A percentile compares a stretch with the other conserved stretches of the same genome.
Conservation (phyloP, 192 early-diverging fungal genomes). For the Podila epigama region DNA sequence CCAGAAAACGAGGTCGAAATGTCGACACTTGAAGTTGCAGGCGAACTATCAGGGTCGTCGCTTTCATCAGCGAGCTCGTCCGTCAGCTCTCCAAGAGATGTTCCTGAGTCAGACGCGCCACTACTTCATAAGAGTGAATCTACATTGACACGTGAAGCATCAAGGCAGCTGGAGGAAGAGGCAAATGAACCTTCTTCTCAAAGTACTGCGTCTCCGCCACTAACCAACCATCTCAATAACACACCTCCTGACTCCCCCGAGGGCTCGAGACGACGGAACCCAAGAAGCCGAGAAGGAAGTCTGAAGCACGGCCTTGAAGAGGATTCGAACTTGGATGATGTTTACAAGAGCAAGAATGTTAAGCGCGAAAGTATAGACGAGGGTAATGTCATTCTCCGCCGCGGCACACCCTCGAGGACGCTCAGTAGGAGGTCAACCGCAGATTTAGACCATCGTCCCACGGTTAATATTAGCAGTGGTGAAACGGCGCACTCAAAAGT, state of each 20-base stretch:
- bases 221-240: not conserved
- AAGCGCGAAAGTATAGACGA: slow-evolving; percentile 11
- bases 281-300: slow-evolving; percentile 1
- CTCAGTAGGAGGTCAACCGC: slow-evolving; percentile 4
- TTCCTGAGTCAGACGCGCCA: not conserved
- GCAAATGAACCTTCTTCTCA: not conserved
- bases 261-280: not conserved
- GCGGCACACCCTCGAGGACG: not conserved
- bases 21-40: not conserved
- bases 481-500: not conserved
- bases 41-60: not conserved
- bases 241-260: too few relatives aligned
- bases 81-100: not conserved
- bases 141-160: too few relatives aligned
- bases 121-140: not conserved
- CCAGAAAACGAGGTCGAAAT: not conserved
- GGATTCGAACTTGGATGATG: slow-evolving; percentile 1
- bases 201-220: not conserved
- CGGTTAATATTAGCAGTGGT: slow-evolving; percentile 8
- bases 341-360: slow-evolving; percentile 15
- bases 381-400: not conserved
- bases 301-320: slow-evolving; percentile 14
- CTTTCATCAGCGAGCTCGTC: not conserved
- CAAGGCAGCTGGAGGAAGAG: not conserved
- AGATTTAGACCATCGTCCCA: not conserved